A percentile compares a stretch with the other conserved stretches of the same genome.
Conservation (phyloP, 2,329 filamentous ascomycete genomes). For the Penicillium sp. region DNA sequence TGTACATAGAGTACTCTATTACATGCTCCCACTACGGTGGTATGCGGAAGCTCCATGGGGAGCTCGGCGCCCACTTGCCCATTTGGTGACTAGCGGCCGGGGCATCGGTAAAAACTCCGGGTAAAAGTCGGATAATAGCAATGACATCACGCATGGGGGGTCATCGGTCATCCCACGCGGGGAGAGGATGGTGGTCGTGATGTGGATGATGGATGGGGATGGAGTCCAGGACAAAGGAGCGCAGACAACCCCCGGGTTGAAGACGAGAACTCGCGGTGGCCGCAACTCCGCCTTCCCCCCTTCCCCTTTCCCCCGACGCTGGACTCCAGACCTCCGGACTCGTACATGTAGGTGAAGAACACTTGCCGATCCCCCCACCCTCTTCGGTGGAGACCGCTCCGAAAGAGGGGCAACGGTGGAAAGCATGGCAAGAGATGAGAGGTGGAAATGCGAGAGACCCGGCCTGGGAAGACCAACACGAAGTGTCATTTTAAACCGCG, state of each 20-base stretch:
- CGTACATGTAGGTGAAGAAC: too few relatives aligned
- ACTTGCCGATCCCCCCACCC: conserved; percentile 1
- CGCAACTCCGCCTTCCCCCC: not conserved
- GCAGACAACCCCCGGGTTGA: not conserved
- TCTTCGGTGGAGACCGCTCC: conserved; percentile 23
- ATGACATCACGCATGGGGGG: conserved; percentile 10
- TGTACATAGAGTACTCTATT: too few relatives aligned
- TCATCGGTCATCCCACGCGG: not conserved
- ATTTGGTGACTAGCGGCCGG: not conserved
- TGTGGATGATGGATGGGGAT: not conserved
- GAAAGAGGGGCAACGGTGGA: conserved; percentile 17
- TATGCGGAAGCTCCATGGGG: too few relatives aligned
- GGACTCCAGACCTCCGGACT: too few relatives aligned
- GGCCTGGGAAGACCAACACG: too few relatives aligned
- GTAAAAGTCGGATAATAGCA: conserved; percentile 9
- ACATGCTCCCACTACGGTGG: too few relatives aligned
- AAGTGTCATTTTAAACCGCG: too few relatives aligned
- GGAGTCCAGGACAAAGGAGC: not conserved
- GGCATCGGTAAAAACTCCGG: conserved; percentile 6
- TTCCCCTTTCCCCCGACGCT: not conserved
- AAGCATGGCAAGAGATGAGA: conserved; percentile 12
- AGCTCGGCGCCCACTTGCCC: too few relatives aligned
- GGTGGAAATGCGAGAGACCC: too few relatives aligned
- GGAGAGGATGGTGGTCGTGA: not conserved
- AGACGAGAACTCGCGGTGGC: not conserved